Evolutionary conservation across 768 basidiomycete species (phyloP).

Genomic region (Dacryopinax primogenitus): DNA sequence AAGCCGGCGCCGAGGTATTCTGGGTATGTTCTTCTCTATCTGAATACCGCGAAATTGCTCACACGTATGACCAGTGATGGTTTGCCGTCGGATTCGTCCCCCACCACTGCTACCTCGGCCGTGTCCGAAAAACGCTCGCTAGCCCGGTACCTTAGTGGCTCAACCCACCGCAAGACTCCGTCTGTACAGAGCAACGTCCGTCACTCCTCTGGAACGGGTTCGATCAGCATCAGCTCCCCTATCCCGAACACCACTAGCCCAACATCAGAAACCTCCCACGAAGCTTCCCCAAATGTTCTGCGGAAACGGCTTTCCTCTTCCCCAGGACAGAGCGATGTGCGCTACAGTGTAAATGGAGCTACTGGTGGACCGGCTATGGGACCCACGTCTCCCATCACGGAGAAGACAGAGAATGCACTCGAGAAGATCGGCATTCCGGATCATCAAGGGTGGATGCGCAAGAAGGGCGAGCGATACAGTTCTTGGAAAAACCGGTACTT

Average conservation of each 20-base stretch:
- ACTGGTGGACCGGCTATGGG: background rate
- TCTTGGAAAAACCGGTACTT: constrained; percentile 87
- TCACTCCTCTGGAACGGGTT: background rate
- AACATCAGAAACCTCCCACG: background rate
- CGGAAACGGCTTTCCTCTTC: background rate
- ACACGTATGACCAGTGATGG: constrained; percentile 31
- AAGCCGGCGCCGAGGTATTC: constrained; percentile 73
- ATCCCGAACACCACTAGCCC: background rate
- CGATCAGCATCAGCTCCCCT: background rate
- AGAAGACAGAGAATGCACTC: constrained; percentile 42
- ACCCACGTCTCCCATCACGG: constrained; percentile 13
- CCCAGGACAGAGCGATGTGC: background rate
- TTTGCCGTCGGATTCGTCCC: constrained; percentile 31
- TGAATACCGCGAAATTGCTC: too few species aligned
- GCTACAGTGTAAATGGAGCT: background rate
- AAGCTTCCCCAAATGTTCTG: background rate
- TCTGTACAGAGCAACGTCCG: constrained; percentile 6
- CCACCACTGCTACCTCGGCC: background rate
- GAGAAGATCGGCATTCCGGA: constrained; percentile 87
- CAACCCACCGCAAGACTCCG: background rate
- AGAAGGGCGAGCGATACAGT: constrained; percentile 87
- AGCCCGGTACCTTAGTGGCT: background rate
- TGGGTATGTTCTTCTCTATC: constrained; percentile 36
- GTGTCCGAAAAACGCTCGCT: background rate
- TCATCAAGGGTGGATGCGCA: constrained; percentile 86